These are phyloP conservation scores for Epichloe typhina DNA, from an alignment of 2,329 filamentous ascomycete species.

Conservation along the genomic window DNA sequence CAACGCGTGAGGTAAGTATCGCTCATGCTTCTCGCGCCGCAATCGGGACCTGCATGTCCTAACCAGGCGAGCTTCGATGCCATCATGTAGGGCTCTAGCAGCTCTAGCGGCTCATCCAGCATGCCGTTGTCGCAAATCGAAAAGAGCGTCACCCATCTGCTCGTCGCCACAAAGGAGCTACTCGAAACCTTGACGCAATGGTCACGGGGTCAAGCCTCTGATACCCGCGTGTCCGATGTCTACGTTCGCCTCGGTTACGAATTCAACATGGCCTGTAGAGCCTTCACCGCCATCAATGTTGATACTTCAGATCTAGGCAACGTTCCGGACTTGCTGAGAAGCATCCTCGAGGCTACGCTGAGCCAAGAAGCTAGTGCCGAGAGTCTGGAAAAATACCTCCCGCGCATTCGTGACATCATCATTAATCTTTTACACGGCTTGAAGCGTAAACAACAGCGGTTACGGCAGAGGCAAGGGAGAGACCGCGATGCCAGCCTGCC, in stretches of 20 bases:
- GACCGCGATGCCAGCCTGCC: conserved; percentile 37
- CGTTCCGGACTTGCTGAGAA: conserved; percentile 79
- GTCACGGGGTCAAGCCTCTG: conserved; percentile 84
- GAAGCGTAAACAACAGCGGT: conserved; percentile 90
- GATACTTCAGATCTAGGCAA: conserved; percentile 90
- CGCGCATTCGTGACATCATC: conserved; percentile 93
- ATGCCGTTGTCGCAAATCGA: conserved; percentile 88
- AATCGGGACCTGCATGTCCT: not conserved
- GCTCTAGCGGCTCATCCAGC: conserved; percentile 40
- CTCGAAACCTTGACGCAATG: conserved; percentile 95
- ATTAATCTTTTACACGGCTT: conserved; percentile 92
- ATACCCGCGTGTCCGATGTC: conserved; percentile 93
- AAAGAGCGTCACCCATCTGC: conserved; percentile 94
- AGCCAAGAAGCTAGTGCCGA: conserved; percentile 92
- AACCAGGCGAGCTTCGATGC: not conserved
- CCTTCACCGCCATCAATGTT: conserved; percentile 93
- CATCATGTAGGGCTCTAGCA: conserved; percentile 31
- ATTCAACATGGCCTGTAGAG: conserved; percentile 96
- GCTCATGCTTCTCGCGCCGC: conserved; percentile 1
- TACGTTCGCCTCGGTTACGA: conserved; percentile 96
- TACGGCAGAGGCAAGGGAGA: conserved; percentile 50
- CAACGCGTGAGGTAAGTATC: conserved; percentile 22
- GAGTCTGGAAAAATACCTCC: conserved; percentile 86
- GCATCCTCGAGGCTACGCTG: conserved; percentile 87
- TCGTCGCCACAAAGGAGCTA: conserved; percentile 94